phyloP scores from a whole-genome alignment of 2,329 filamentous ascomycete species.

The Capronia americana region DNA sequence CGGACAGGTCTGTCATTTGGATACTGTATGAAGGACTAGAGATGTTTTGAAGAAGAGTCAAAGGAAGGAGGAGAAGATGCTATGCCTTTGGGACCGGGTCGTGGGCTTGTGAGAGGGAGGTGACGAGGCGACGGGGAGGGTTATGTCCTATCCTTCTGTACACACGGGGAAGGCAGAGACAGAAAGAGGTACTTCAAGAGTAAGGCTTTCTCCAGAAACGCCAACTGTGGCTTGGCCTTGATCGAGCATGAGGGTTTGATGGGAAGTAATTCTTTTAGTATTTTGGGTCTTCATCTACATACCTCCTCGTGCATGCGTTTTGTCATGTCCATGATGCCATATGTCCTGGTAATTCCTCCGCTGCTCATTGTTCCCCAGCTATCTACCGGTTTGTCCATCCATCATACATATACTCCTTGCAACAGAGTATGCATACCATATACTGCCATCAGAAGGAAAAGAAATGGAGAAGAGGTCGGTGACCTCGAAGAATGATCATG shows the following conservation, averaged over 20 bases:
- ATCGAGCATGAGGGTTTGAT: background rate
- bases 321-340: background rate
- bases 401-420: background rate
- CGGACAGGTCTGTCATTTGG: no score
- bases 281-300: background rate
- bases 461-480: background rate
- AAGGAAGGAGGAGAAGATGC: no score
- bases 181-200: no score
- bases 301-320: background rate
- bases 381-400: background rate
- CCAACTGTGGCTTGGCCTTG: background rate
- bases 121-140: no score
- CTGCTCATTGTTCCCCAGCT: background rate
- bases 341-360: background rate
- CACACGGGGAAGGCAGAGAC: no score
- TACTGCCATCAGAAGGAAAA: background rate
- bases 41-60: no score
- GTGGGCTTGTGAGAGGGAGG: no score
- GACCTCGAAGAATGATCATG: constrained; percentile 5
- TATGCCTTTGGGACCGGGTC: no score
- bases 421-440: background rate
- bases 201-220: background rate
- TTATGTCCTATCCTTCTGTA: no score
- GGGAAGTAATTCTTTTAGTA: background rate
- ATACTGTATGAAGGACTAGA: no score